Base-by-base conservation (phyloP, 441 rosid species). In the Erodium texanum region DNA sequence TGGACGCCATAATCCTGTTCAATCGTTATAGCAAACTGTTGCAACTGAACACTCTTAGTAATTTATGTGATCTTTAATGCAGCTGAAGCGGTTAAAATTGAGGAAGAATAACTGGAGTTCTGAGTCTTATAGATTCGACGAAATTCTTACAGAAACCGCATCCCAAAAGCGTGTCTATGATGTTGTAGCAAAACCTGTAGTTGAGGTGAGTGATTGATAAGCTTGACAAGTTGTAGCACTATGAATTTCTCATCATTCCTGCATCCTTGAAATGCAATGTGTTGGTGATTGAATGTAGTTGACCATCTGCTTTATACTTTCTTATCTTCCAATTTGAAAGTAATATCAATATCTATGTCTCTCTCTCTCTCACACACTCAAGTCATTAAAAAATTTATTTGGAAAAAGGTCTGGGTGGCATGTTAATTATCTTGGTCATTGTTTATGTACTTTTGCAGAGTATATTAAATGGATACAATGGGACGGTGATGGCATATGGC, bases 131-230 rank as follows among this genome's bases (percentile, higher is more conserved):
- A 94, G 85, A 83, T 96, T 96, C 72, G 99, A 96, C 75, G 99
- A 96, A 80, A 89, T 90, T 62, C 87, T 96, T 56, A 89, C 97
- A 0, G 97, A 93, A 81, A 84, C 72, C 76, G 93, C 98, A 23
- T 96, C 99, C 0, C 99, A 96, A 79, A 93, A 96, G 71, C 96
- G 98, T 56, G 98, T 93, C 64, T 93, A 96, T 67, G 98, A 93
- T 82, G 96, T 85, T 64, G 99, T 93, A n/a, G 97, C 98, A 5
- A 96, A 96, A 79, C 99, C 99, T 62, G 98, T 96, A 64, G 94
- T 96, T 29, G 99, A 93, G 99, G 99, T 96, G 24, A 58, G 24
- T 58, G 24, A 58, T 58, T 11, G 9, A 58, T 22, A 23, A 58
- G 62, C 62, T 58, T 9, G 27, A 58, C 14, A 58, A 58, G 62